Conservation (phyloP, 805 yeast genomes). For the Spathaspora passalidarum region DNA sequence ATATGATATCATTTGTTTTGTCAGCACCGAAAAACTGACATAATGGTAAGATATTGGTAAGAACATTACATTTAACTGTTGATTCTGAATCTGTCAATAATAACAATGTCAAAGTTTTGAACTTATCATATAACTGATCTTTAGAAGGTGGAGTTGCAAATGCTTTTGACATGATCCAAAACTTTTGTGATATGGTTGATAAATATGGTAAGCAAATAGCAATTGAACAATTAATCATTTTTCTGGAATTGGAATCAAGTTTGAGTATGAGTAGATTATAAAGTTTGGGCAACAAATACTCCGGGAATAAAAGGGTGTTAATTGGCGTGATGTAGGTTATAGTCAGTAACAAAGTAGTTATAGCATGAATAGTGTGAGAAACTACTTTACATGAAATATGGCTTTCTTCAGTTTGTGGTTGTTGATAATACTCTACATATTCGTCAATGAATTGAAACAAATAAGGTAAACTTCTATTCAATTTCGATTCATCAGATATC, state of each 20-base stretch:
- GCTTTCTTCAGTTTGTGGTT: constrained; percentile 9
- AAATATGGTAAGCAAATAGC: constrained; percentile 73
- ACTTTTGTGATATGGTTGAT: constrained; percentile 61
- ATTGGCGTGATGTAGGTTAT: constrained; percentile 68
- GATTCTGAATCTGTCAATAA: constrained; percentile 69
- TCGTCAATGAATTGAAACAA: constrained; percentile 72
- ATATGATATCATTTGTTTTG: constrained; percentile 79
- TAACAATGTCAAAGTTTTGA: constrained; percentile 63
- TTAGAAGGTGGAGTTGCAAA: constrained; percentile 27
- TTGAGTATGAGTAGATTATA: constrained; percentile 20
- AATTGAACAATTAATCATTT: constrained; percentile 24
- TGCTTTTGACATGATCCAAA: constrained; percentile 58
- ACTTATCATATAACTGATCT: constrained; percentile 45
- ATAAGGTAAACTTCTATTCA: constrained; percentile 84
- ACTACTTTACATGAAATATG: constrained; percentile 54
- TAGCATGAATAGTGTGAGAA: constrained; percentile 56
- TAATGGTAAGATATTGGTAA: constrained; percentile 69
- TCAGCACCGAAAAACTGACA: constrained; percentile 84
- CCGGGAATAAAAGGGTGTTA: constrained; percentile 75
- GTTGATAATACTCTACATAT: constrained; percentile 17
- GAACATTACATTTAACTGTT: constrained; percentile 64
- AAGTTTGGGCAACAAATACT: constrained; percentile 75
- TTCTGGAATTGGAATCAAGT: constrained; percentile 14
- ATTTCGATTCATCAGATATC: constrained; percentile 75
- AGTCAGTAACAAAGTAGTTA: constrained; percentile 65